These are phyloP conservation scores for Ustilago xerochloae DNA, from an alignment of 1,284 basidiomycete genomes.

Conservation along the genomic window DNA sequence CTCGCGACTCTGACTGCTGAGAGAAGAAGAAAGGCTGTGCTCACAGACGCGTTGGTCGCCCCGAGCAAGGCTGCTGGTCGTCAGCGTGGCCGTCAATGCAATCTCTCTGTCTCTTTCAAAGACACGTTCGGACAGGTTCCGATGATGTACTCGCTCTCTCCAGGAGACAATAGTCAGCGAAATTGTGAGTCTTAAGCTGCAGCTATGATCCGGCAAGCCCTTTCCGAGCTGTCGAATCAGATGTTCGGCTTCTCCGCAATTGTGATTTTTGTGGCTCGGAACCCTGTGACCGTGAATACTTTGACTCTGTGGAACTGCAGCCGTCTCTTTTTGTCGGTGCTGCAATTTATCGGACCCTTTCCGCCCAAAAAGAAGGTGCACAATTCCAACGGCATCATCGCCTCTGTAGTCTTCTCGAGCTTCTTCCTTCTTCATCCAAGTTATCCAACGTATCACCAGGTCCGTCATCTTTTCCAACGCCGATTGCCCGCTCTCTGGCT, in stretches of 20 bases:
- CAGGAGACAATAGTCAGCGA: no score
- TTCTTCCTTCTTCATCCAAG: not conserved
- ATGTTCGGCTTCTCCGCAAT: not conserved
- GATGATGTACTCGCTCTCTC: no score
- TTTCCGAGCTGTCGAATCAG: not conserved
- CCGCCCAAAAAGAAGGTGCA: no score
- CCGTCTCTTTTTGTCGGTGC: not conserved
- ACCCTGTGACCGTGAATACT: not conserved
- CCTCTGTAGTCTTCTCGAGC: not conserved
- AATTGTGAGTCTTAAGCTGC: not conserved
- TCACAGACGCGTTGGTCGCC: not conserved
- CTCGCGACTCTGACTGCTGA: not conserved
- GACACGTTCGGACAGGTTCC: not conserved
- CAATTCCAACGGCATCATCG: no score
- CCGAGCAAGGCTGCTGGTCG: not conserved
- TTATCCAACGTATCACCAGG: no score
- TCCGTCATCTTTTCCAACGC: not conserved
- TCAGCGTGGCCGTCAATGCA: not conserved
- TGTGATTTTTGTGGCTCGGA: not conserved
- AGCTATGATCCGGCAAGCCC: not conserved
- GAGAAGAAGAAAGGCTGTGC: not conserved
- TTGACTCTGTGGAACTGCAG: slow-evolving; percentile 1
- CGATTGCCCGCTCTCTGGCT: not conserved
- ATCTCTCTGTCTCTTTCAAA: not conserved
- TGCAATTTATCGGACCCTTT: slow-evolving; percentile 6